Evolutionary conservation across 2,329 filamentous ascomycete species (phyloP), one percentile per base, ranked within the genome.

Genomic region (Lomentospora prolificans): DNA sequence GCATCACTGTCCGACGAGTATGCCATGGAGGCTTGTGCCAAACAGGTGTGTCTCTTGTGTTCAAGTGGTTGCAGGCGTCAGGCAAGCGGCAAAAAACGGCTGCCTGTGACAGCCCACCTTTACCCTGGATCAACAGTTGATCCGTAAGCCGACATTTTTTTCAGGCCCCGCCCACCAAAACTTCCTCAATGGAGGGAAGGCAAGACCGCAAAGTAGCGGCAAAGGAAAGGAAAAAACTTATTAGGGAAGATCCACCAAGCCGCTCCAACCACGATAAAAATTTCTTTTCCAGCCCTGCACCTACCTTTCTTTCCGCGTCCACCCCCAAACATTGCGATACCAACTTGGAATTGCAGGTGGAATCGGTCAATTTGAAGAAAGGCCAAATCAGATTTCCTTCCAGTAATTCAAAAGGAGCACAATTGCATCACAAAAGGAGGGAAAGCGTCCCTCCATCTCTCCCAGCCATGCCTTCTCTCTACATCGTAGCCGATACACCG

Each of bases 401-500:
- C 17, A 48, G 27, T 2, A 54, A 27, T 30, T 24, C 22, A 53
- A 27, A 39, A 53, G 30, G 12, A 8, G 30, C 27, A 27, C 19
- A 33, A 54, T 44, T 30, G 36, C n/a, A 28, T 25, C 14, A 30
- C 17, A 54, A n/a, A 6, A 54, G 25, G 51, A 54, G 52, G 51
- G 52, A 54, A 46, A 30, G 10, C 24, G 17, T 28, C 22, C 52
- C 52, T 44, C 52, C 28, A 14, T 30, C 10, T 30, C 28, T 33
- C 3, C 17, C 7, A 8, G 24, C 87, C 27, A 55, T 55, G 53
- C 53, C 53, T 55, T 55, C 87, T 75, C 84, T 94, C 70, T 95
- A 95, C 75, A 88, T 96, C 75, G 85, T 96, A 65, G 87, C 87
- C 67, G 91, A 96, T 76, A 96, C 91, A 71, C 89, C 89, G 74